Evolutionary conservation across 2,329 filamentous ascomycete species (phyloP).

Genomic region (Diaporthe sp.): DNA sequence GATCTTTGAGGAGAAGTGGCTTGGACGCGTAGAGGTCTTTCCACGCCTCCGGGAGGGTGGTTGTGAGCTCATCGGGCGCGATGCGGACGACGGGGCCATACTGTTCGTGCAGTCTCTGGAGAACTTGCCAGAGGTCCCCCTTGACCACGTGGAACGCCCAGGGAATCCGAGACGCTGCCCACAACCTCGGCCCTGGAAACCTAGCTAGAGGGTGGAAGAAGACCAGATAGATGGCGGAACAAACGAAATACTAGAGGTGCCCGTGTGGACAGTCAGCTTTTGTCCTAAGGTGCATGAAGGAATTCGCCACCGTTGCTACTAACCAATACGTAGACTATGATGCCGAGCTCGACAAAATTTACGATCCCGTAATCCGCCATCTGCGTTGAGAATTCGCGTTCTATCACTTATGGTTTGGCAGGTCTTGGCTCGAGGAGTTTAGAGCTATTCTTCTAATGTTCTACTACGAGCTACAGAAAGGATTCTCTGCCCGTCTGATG

Average conservation of each 20-base stretch:
- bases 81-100: not conserved
- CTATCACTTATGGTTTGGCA: no score
- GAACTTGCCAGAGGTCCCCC: constrained; percentile 18
- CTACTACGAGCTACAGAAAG: no score
- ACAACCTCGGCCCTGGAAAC: constrained; percentile 27
- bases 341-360: no score
- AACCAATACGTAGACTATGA: no score
- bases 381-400: no score
- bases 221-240: constrained; percentile 23
- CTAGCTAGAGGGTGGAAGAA: not conserved
- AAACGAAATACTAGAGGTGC: not conserved
- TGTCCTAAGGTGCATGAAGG: no score
- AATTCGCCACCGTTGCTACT: no score
- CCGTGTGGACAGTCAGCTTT: no score
- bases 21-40: not conserved
- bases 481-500: no score
- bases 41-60: not conserved
- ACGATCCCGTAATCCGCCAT: no score
- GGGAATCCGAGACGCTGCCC: constrained; percentile 37
- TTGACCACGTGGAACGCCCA: constrained; percentile 30
- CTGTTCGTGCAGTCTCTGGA: constrained; percentile 26
- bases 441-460: no score
- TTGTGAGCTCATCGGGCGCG: constrained; percentile 1
- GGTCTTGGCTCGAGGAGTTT: no score
- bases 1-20: not conserved